These are phyloP conservation scores for Aspergillus affinis DNA, from an alignment of 495 filamentous ascomycete genomes.

Conservation along the genomic window DNA sequence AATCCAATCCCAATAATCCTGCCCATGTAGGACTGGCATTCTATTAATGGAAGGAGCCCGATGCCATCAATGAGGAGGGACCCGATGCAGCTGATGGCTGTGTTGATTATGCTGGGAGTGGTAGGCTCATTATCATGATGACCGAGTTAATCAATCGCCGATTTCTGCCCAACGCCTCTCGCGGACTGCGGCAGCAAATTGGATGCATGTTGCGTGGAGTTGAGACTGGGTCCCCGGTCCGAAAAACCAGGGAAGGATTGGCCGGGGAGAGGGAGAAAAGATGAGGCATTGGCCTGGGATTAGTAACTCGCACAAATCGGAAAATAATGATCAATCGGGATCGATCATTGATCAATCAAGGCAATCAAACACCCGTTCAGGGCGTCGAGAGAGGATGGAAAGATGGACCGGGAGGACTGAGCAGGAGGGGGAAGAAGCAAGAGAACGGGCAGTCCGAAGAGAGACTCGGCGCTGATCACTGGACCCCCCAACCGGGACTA, in stretches of 20 bases:
- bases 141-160: slow-evolving; percentile 8
- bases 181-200: slow-evolving; percentile 35
- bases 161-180: slow-evolving; percentile 43
- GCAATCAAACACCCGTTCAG: not conserved
- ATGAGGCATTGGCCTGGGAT: not conserved
- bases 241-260: slow-evolving; percentile 9
- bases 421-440: slow-evolving; percentile 1
- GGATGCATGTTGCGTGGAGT: slow-evolving; percentile 29
- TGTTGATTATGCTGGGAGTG: not conserved
- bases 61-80: slow-evolving; percentile 7
- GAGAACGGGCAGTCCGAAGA: not conserved
- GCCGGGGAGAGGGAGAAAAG: not conserved
- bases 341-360: too few relatives aligned
- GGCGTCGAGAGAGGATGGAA: not conserved
- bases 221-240: slow-evolving; percentile 16
- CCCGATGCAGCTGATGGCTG: not conserved
- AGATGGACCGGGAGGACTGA: too few relatives aligned
- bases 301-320: not conserved
- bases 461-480: slow-evolving; percentile 19
- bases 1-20: slow-evolving; percentile 5
- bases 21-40: slow-evolving; percentile 5
- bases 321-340: not conserved
- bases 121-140: not conserved
- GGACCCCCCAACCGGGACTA: slow-evolving; percentile 14
- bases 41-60: slow-evolving; percentile 3